Base-by-base conservation (phyloP, 768 basidiomycete genomes). In the Calocybe cyanea region DNA sequence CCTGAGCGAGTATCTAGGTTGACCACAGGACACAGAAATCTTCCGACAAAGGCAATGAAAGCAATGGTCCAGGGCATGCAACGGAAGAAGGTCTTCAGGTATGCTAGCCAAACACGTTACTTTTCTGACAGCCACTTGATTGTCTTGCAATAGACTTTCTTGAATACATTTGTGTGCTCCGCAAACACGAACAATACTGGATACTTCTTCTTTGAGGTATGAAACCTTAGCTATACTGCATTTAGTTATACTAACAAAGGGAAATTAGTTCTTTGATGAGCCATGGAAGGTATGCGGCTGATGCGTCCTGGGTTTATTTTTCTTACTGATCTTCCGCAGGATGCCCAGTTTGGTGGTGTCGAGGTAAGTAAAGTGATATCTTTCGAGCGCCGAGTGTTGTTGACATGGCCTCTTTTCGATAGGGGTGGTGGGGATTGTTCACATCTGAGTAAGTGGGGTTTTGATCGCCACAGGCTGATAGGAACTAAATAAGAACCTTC, bases 151-250 rank as follows among this genome's bases (percentile, higher is more conserved):
- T 44, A 97, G 78, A 78, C 61, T 14, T 99, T 90, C 75, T 59
- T 99, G 48, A 73, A 98, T 60, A 81, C 77, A 0, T 99, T 91
- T 54, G 81, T 93, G 7, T 99, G 95, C 58, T 76, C 81, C 59
- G 87, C 94, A 0, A 96, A 92, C 61, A 50, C 62, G 14, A 92
- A 92, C 50, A 77, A 78, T 10, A 92, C 88, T 0, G 71, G 78
- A 13, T 95, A 95, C 68, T 96, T 92, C 77, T 94, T 79, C 71
- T 91, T 92, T 49, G 87, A 87, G 73, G 78, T 79, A 38, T 11
- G 72, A 48, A n/a, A 7, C 20, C n/a, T 38, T 8, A 8, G 11
- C 23, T 30, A 40, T 7, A n/a, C 43, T 25, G 13, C 25, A 9
- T 10, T 19, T 11, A 23, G 31, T 21, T 15, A 14, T 9, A 41